A percentile compares a stretch with the other conserved stretches of the same genome.
phyloP scores from a whole-genome alignment of 352 stramenopile genomes.

The Elongisporangium anandrum region DNA sequence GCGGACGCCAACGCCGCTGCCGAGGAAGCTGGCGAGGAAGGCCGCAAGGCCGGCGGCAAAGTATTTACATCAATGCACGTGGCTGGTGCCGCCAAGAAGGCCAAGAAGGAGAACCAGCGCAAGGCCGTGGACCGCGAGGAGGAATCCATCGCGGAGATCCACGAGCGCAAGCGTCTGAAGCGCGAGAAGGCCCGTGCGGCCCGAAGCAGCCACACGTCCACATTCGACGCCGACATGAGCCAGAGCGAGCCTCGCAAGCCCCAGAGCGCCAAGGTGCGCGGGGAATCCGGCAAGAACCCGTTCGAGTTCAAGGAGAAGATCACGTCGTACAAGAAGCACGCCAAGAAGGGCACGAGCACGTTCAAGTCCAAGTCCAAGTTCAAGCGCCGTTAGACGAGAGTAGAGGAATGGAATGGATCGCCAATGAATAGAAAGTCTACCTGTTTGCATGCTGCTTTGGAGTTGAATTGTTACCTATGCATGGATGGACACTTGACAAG shows the following conservation, averaged over 20 bases:
- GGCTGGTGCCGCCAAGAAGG: constrained; percentile 68
- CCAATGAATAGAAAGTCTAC: not conserved
- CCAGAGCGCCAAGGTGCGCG: constrained; percentile 32
- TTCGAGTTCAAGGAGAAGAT: constrained; percentile 92
- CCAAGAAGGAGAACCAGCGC: constrained; percentile 69
- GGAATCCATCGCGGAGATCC: constrained; percentile 76
- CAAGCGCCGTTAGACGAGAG: constrained; percentile 73
- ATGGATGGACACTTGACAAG: no score
- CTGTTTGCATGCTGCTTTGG: not conserved
- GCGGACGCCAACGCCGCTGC: constrained; percentile 48
- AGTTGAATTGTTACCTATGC: no score
- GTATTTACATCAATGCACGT: constrained; percentile 83
- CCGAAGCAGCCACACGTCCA: constrained; percentile 47
- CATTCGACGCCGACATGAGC: constrained; percentile 80
- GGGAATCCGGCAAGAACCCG: constrained; percentile 36
- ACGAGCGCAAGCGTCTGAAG: constrained; percentile 76
- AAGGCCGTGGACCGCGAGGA: constrained; percentile 53
- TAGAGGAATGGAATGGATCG: not conserved
- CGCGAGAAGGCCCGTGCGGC: constrained; percentile 59
- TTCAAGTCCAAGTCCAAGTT: constrained; percentile 92
- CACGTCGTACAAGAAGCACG: constrained; percentile 87
- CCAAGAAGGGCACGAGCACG: constrained; percentile 76
- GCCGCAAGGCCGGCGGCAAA: constrained; percentile 33
- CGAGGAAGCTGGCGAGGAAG: constrained; percentile 25
- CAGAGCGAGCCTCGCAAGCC: constrained; percentile 18